These are phyloP conservation scores for Cnidoscolus chayamansa DNA, from an alignment of 441 rosid species.

Conservation along the genomic window DNA sequence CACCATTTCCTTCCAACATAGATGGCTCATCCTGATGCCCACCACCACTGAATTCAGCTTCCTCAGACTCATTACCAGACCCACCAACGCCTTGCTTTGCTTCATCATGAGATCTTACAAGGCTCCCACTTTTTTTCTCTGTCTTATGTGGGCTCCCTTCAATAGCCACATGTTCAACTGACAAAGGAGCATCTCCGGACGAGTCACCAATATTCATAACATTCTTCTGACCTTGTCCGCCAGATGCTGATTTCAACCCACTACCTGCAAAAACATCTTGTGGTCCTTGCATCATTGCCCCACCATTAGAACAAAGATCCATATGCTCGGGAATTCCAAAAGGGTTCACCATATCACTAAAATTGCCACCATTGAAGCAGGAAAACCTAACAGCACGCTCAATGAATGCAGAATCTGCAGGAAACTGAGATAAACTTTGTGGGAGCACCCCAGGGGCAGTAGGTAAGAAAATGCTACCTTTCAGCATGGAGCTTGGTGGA, in stretches of 20 bases:
- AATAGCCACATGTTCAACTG: constrained; percentile 35
- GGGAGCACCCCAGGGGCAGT: constrained; percentile 55
- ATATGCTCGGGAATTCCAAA: constrained; percentile 55
- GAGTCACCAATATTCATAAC: constrained; percentile 45
- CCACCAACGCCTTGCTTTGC: constrained; percentile 58
- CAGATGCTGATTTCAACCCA: constrained; percentile 40
- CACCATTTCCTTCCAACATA: constrained; percentile 42
- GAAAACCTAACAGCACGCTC: constrained; percentile 97
- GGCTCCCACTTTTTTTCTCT: constrained; percentile 44
- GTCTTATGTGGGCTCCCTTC: constrained; percentile 46
- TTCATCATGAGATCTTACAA: constrained; percentile 52
- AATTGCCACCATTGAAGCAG: constrained; percentile 69
- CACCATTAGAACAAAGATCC: constrained; percentile 52
- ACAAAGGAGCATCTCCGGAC: constrained; percentile 47
- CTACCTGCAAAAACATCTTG: constrained; percentile 36
- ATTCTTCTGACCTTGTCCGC: constrained; percentile 46
- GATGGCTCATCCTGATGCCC: constrained; percentile 52
- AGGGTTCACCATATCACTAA: constrained; percentile 66
- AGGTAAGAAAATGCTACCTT: constrained; percentile 59
- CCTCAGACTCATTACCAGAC: constrained; percentile 78
- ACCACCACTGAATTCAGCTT: constrained; percentile 74
- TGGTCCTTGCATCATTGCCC: constrained; percentile 50
- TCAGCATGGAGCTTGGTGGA: constrained; percentile 51
- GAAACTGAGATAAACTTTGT: constrained; percentile 76
- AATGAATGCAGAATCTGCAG: constrained; percentile 81